Base-by-base conservation (phyloP, 176 grass and related monocot genomes). In the Urochloa ruziziensis region DNA sequence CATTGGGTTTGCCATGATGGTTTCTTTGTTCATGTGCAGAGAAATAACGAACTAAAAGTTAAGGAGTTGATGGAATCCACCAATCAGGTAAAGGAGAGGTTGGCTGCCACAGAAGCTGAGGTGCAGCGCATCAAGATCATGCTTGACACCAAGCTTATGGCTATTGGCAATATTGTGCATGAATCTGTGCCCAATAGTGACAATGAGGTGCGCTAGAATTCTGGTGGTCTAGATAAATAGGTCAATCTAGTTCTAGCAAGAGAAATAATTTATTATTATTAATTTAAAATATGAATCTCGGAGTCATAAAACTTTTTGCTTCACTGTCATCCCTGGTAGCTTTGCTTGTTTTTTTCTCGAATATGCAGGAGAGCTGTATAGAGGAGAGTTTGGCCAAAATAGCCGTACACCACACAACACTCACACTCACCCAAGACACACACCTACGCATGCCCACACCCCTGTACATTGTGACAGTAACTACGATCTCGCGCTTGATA, bases 91-190 rank as follows among this genome's bases (percentile, higher is more conserved):
- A 93, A 95, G 76, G 71, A 80, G 63, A 86, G 84, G 81, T 35
- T 80, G 70, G 79, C 88, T 12, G 89, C 87, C 44, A 46, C 43
- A 46, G 43, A 46, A 46, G 56, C 2, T 59, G 56, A 59, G 56
- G 60, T 62, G 70, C 90, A 89, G 91, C 81, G 88, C 47, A 83
- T 89, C 43, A 98, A 93, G 85, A 73, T 24, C 78, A 65, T 76
- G 3, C 87, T 95, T 52, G 87, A 95, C 57, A 58, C 86, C 24
- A 94, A 86, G 42, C 84, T 95, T 6, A 89, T 73, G 51, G 82
- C 70, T 16, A 88, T 98, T 28, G 92, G 92, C 78, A 95, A 98
- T 71, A 73, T 98, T 18, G 88, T 98, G 25, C 95, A 94, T 36
- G 89, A 77, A 42, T 86, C 90, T 0, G 95, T 98, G 32, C 90